These are phyloP conservation scores for Mycena sanguinolenta DNA, from an alignment of 768 basidiomycete genomes.

Conservation along the genomic window DNA sequence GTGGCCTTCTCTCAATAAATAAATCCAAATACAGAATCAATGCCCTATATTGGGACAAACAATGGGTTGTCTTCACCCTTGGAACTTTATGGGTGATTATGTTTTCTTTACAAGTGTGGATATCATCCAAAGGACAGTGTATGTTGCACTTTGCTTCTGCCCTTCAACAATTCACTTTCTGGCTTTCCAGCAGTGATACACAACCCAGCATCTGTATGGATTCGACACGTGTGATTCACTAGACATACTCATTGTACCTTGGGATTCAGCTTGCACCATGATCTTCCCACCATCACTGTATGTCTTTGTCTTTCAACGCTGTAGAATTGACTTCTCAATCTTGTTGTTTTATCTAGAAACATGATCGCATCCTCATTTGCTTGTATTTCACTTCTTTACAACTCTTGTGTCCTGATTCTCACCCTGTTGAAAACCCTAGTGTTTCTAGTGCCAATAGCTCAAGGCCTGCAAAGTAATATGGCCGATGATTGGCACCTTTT, in stretches of 20 bases:
- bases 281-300: slow-evolving; percentile 56
- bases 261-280: slow-evolving; percentile 54
- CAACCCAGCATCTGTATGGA: slow-evolving; percentile 48
- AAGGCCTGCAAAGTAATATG: too few species aligned
- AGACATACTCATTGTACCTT: slow-evolving; percentile 3
- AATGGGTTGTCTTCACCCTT: slow-evolving; percentile 46
- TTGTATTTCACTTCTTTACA: slow-evolving; percentile 64
- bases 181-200: slow-evolving; percentile 54
- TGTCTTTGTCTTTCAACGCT: slow-evolving; percentile 26
- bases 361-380: slow-evolving; percentile 60
- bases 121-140: slow-evolving; percentile 66
- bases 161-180: not conserved
- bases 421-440: slow-evolving; percentile 55
- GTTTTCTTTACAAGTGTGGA: slow-evolving; percentile 63
- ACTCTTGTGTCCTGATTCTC: slow-evolving; percentile 56
- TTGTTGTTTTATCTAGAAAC: slow-evolving; percentile 48
- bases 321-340: not conserved
- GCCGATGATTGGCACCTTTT: too few species aligned
- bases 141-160: slow-evolving; percentile 37
- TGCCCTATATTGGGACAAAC: slow-evolving; percentile 53
- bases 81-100: slow-evolving; percentile 57
- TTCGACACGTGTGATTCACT: not conserved
- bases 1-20: not conserved
- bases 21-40: slow-evolving; percentile 44
- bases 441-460: too few species aligned